A percentile compares a stretch with the other conserved stretches of the same genome.
Conservation (phyloP, 148 eudicot species). For the Vaccinium darrowii region DNA sequence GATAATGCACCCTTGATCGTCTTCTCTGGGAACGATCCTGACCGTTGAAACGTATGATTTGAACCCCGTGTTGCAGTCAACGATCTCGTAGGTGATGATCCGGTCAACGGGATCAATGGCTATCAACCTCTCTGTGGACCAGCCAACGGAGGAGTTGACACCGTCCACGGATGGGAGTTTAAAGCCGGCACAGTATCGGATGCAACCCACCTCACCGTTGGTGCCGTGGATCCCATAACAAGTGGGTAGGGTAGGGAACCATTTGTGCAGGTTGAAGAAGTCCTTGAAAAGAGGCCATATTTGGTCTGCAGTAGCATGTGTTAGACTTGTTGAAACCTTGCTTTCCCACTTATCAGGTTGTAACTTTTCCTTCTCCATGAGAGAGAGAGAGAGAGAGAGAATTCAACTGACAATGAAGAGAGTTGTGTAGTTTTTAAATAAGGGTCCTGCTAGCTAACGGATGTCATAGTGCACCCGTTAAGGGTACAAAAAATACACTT, state of each 20-base stretch:
- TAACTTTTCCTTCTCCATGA: constrained; percentile 18
- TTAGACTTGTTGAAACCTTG: constrained; percentile 39
- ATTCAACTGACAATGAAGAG: background rate
- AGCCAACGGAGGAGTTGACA: constrained; percentile 22
- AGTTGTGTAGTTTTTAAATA: too few species aligned
- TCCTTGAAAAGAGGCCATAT: constrained; percentile 67
- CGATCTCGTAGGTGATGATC: constrained; percentile 62
- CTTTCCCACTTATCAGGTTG: constrained; percentile 46
- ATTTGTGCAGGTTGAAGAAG: constrained; percentile 70
- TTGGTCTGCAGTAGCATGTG: constrained; percentile 42
- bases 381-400: background rate
- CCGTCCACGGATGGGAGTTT: constrained; percentile 28
- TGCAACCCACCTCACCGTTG: constrained; percentile 71
- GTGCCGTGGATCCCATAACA: constrained; percentile 66
- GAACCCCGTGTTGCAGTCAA: constrained; percentile 70
- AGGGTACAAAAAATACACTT: too few species aligned
- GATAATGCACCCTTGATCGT: constrained; percentile 49
- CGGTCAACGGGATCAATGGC: constrained; percentile 43
- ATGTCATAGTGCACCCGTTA: too few species aligned
- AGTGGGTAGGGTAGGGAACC: constrained; percentile 49
- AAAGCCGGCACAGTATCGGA: constrained; percentile 60
- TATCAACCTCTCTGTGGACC: constrained; percentile 67
- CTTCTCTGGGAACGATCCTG: constrained; percentile 36
- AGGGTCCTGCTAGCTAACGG: too few species aligned
- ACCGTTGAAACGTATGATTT: constrained; percentile 60